Conservation (phyloP, 2,329 filamentous ascomycete species). For the Fusarium robinianum region DNA sequence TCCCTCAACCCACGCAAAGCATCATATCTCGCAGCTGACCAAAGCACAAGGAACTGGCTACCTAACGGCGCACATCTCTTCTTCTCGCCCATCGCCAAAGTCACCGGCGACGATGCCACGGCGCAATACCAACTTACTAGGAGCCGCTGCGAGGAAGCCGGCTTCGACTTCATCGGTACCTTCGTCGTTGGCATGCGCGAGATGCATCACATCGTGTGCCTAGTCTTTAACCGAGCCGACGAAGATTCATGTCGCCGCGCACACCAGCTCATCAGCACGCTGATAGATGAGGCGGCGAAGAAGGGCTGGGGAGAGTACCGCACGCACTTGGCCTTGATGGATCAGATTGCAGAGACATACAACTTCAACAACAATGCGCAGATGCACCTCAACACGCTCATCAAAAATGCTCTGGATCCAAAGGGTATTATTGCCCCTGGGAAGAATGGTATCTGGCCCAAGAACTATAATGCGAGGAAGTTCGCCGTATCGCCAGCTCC, state of each 20-base stretch:
- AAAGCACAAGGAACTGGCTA: constrained; percentile 14
- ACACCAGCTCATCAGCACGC: constrained; percentile 7
- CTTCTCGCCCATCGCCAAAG: constrained; percentile 31
- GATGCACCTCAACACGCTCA: constrained; percentile 13
- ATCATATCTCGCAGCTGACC: not conserved
- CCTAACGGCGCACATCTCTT: constrained; percentile 30
- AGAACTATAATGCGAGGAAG: constrained; percentile 1
- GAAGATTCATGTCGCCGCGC: constrained; percentile 18
- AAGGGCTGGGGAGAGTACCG: constrained; percentile 28
- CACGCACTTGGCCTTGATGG: constrained; percentile 24
- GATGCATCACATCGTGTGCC: constrained; percentile 27
- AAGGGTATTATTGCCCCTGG: constrained; percentile 28
- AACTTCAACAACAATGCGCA: constrained; percentile 24
- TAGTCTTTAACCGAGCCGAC: constrained; percentile 21
- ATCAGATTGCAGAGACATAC: constrained; percentile 26
- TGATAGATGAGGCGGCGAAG: constrained; percentile 22
- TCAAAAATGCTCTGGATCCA: constrained; percentile 22
- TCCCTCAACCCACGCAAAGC: not conserved
- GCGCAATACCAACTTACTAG: constrained; percentile 20
- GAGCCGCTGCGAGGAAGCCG: constrained; percentile 21
- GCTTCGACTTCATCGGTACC: constrained; percentile 28
- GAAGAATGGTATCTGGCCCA: constrained; percentile 24
- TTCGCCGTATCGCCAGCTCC: not conserved
- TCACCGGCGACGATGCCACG: constrained; percentile 21
- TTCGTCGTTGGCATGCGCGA: constrained; percentile 26